phyloP scores from a whole-genome alignment of 257 asterid species.

The Pogostemon cablin region DNA sequence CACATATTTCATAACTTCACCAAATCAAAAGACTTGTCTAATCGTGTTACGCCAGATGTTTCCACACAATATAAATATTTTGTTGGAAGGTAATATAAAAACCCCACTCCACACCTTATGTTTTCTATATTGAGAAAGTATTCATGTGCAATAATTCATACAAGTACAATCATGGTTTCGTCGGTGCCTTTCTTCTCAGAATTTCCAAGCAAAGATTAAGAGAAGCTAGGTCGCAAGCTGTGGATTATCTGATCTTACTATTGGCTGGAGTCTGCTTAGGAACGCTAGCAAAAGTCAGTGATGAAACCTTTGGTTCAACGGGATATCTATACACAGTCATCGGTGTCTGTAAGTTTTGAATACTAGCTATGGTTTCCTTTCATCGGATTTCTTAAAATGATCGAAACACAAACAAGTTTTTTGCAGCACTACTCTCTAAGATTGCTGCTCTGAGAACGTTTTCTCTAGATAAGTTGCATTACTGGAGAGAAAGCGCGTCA shows the following conservation, averaged over 20 bases:
- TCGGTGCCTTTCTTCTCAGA: conserved; percentile 41
- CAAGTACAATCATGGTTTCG: background rate
- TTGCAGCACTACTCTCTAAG: conserved; percentile 78
- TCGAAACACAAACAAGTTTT: background rate
- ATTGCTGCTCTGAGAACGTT: conserved; percentile 95
- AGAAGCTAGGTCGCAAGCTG: conserved; percentile 81
- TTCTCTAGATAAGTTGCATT: conserved; percentile 86
- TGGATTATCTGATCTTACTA: conserved; percentile 80
- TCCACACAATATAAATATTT: conserved; percentile 69
- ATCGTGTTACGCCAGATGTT: conserved; percentile 58
- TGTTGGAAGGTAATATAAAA: conserved; percentile 67
- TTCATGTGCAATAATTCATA: too few relatives aligned
- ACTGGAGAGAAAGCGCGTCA: conserved; percentile 95
- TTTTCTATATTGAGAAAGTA: too few relatives aligned
- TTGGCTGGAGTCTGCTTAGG: conserved; percentile 95
- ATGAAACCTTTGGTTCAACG: conserved; percentile 79
- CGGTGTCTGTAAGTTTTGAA: conserved; percentile 77
- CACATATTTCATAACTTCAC: conserved; percentile 54
- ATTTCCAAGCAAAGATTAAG: conserved; percentile 81
- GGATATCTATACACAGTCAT: conserved; percentile 97
- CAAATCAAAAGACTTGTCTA: conserved; percentile 65
- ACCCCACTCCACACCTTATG: too few relatives aligned
- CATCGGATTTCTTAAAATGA: background rate
- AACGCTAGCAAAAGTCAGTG: conserved; percentile 91
- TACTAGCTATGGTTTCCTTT: conserved; percentile 4